These are phyloP conservation scores for Talaromyces proteolyticus DNA, from an alignment of 495 filamentous ascomycete species.

Conservation along the genomic window DNA sequence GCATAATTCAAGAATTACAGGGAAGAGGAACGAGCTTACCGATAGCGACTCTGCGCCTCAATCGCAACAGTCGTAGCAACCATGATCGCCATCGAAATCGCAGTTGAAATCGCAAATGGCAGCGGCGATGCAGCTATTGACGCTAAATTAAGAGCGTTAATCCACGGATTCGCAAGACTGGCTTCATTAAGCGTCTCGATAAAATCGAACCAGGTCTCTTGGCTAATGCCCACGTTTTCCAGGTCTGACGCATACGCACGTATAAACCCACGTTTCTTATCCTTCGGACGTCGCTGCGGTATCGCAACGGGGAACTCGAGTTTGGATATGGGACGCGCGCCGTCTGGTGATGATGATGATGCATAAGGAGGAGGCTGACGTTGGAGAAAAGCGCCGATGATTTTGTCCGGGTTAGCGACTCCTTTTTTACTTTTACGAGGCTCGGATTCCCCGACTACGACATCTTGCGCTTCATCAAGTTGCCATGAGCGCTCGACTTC, in stretches of 20 bases:
- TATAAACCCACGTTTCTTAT: conserved; percentile 24
- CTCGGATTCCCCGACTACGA: conserved; percentile 5
- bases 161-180: conserved; percentile 23
- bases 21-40: background rate
- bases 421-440: conserved; percentile 8
- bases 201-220: conserved; percentile 48
- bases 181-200: conserved; percentile 36
- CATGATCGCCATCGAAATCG: conserved; percentile 34
- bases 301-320: conserved; percentile 31
- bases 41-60: conserved; percentile 13
- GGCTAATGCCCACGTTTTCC: conserved; percentile 41
- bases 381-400: conserved; percentile 18
- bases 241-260: conserved; percentile 48
- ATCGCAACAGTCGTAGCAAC: conserved; percentile 16
- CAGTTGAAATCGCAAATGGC: conserved; percentile 36
- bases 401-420: conserved; percentile 10
- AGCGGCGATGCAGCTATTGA: conserved; percentile 23
- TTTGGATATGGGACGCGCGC: conserved; percentile 18
- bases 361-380: conserved; percentile 7
- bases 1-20: background rate
- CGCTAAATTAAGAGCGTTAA: conserved; percentile 40
- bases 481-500: conserved; percentile 24
- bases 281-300: conserved; percentile 25
- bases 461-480: conserved; percentile 36
- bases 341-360: background rate